Evolutionary conservation across 2,329 filamentous ascomycete genomes (phyloP).

Genomic region (Cladosporium colombiae): DNA sequence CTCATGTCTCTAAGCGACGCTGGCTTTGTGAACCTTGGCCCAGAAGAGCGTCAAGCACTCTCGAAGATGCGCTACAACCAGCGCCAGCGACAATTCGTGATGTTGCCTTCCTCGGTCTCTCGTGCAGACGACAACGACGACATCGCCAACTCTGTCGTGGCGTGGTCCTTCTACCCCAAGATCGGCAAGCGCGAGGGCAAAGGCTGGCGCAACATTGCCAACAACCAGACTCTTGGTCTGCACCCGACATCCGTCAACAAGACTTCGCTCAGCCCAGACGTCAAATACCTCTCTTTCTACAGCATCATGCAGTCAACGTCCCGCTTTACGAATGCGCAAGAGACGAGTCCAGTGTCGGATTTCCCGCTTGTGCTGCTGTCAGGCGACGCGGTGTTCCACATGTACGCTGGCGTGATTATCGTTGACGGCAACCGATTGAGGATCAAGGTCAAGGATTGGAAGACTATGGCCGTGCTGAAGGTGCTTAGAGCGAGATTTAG

Average conservation of each 20-base stretch:
- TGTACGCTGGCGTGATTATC: slow-evolving; percentile 83
- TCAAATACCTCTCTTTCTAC: slow-evolving; percentile 90
- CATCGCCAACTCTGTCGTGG: slow-evolving; percentile 77
- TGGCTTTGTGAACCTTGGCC: slow-evolving; percentile 74
- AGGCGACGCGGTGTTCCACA: slow-evolving; percentile 85
- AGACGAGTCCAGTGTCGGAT: slow-evolving; percentile 66
- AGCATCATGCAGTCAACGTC: slow-evolving; percentile 93
- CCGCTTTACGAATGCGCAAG: slow-evolving; percentile 84
- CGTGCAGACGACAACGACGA: slow-evolving; percentile 77
- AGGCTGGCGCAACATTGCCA: slow-evolving; percentile 86
- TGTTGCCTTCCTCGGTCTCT: slow-evolving; percentile 75
- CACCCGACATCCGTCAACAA: slow-evolving; percentile 91
- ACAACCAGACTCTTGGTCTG: slow-evolving; percentile 86
- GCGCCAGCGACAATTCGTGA: slow-evolving; percentile 72
- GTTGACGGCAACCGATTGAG: slow-evolving; percentile 85
- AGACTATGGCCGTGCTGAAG: slow-evolving; percentile 86
- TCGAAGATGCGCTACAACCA: slow-evolving; percentile 68
- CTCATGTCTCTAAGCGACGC: slow-evolving; percentile 82
- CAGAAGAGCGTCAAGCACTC: slow-evolving; percentile 69
- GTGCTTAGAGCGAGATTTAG: slow-evolving; percentile 70
- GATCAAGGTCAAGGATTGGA: slow-evolving; percentile 86
- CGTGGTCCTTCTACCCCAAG: slow-evolving; percentile 95
- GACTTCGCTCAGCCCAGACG: slow-evolving; percentile 43
- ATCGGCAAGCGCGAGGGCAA: slow-evolving; percentile 81
- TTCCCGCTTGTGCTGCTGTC: slow-evolving; percentile 82